These are phyloP conservation scores for Pseudopithomyces maydicus DNA, from an alignment of 2,329 filamentous ascomycete genomes.

Conservation along the genomic window DNA sequence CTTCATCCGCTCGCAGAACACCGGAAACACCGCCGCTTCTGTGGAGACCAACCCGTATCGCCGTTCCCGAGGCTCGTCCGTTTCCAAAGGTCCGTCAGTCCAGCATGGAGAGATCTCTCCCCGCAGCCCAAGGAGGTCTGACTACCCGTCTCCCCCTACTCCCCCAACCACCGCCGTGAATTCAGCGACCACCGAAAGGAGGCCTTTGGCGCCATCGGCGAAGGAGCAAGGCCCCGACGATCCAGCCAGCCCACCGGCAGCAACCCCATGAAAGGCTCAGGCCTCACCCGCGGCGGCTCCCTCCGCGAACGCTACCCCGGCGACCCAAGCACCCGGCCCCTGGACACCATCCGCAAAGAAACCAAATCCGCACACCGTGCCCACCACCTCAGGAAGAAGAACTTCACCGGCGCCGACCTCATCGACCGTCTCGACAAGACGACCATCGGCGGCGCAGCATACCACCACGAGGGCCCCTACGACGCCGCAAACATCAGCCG, in stretches of 20 bases:
- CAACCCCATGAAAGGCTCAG: constrained; percentile 27
- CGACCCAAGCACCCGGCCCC: constrained; percentile 68
- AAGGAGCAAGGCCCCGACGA: constrained; percentile 34
- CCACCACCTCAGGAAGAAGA: constrained; percentile 68
- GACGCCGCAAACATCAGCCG: constrained; percentile 79
- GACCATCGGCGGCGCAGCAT: constrained; percentile 57
- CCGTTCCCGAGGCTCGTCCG: constrained; percentile 37
- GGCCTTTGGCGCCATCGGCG: constrained; percentile 36
- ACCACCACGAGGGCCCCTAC: constrained; percentile 91
- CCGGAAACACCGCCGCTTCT: constrained; percentile 47
- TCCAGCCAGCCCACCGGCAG: constrained; percentile 40
- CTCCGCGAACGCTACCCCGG: constrained; percentile 65
- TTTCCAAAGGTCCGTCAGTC: constrained; percentile 28
- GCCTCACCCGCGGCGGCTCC: constrained; percentile 54
- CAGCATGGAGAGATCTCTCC: constrained; percentile 23
- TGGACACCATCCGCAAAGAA: constrained; percentile 69
- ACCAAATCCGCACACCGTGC: constrained; percentile 68
- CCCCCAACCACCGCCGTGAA: constrained; percentile 57
- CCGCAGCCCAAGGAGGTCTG: constrained; percentile 29
- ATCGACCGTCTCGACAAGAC: constrained; percentile 80
- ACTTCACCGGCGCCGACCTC: constrained; percentile 71
- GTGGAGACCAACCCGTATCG: constrained; percentile 53
- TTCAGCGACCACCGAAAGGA: constrained; percentile 41
- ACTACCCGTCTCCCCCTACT: constrained; percentile 60
- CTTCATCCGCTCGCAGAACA: constrained; percentile 46